Percentiles rank a stretch among this genome's conserved stretches.
These are phyloP conservation scores for Potentilla sterilis DNA, from an alignment of 306 rosid genomes.

Conservation along the genomic window DNA sequence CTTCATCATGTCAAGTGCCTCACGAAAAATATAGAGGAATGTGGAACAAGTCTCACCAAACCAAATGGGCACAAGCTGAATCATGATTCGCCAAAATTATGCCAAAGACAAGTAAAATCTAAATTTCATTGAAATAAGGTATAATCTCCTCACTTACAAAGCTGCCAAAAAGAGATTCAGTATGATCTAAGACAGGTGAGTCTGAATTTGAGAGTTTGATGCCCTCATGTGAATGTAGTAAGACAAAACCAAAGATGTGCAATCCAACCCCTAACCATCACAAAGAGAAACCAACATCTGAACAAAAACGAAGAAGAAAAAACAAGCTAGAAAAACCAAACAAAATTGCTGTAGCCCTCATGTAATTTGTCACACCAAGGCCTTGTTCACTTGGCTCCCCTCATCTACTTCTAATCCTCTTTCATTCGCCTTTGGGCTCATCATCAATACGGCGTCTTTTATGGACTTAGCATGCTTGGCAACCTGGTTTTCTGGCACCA, in stretches of 20 bases:
- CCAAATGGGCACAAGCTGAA: no score
- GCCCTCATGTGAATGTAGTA: no score
- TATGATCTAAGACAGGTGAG: no score
- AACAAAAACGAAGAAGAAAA: background rate
- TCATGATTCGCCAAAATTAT: no score
- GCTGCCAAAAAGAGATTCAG: no score
- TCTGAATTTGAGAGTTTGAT: no score
- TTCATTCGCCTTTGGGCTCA: background rate
- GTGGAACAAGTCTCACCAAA: background rate
- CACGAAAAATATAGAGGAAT: background rate
- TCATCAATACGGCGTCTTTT: conserved; percentile 7
- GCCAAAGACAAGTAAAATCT: no score
- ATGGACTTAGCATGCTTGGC: conserved; percentile 19
- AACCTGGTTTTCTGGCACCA: conserved; percentile 41
- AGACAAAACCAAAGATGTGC: no score
- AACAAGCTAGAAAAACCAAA: background rate
- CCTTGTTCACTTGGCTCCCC: conserved; percentile 29
- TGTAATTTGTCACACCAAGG: conserved; percentile 30
- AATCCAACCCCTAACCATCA: no score
- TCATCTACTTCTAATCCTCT: conserved; percentile 29
- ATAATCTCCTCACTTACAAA: no score
- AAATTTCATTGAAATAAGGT: no score
- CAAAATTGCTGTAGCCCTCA: background rate
- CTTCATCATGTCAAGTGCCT: background rate
- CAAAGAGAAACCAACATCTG: no score